Percentiles rank a stretch among this genome's conserved stretches.
Evolutionary conservation across 768 basidiomycete genomes (phyloP).

Genomic region (Leccinellum albellum): DNA sequence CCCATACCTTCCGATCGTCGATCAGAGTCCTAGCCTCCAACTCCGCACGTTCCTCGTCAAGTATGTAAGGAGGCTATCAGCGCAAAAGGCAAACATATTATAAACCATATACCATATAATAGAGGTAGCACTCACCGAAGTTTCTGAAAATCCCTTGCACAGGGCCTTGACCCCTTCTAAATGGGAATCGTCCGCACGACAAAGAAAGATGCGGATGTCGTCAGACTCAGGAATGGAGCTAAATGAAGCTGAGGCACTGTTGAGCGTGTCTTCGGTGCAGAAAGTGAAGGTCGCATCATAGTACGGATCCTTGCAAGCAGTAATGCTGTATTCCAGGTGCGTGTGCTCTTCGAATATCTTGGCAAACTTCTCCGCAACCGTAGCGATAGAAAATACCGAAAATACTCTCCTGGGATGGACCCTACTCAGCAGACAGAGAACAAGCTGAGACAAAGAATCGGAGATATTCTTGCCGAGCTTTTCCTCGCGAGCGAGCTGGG

Average conservation of each 20-base stretch:
- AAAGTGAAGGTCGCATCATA: slow-evolving; percentile 59
- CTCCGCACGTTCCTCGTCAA: slow-evolving; percentile 40
- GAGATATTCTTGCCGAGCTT: slow-evolving; percentile 25
- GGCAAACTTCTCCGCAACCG: slow-evolving; percentile 45
- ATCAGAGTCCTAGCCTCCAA: slow-evolving; percentile 53
- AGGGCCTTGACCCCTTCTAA: slow-evolving; percentile 38
- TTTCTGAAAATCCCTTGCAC: slow-evolving; percentile 53
- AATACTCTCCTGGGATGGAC: slow-evolving; percentile 48
- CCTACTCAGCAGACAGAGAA: slow-evolving; percentile 32
- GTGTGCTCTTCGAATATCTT: slow-evolving; percentile 40
- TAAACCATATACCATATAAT: neutral
- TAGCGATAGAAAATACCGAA: slow-evolving; percentile 59
- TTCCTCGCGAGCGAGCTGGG: slow-evolving; percentile 29
- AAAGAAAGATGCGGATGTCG: slow-evolving; percentile 25
- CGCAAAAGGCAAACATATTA: neutral
- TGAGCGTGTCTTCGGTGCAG: slow-evolving; percentile 47
- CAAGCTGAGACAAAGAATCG: slow-evolving; percentile 42
- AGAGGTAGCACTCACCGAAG: slow-evolving; percentile 44
- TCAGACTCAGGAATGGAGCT: slow-evolving; percentile 4
- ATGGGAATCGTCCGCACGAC: slow-evolving; percentile 34
- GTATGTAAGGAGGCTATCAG: slow-evolving; percentile 51
- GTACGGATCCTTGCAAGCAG: slow-evolving; percentile 43
- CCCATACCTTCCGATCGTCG: slow-evolving; percentile 50
- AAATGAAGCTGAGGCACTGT: slow-evolving; percentile 1
- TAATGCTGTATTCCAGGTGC: slow-evolving; percentile 1